These are phyloP conservation scores for Claviceps arundinis DNA, from an alignment of 2,329 filamentous ascomycete species.

Conservation along the genomic window DNA sequence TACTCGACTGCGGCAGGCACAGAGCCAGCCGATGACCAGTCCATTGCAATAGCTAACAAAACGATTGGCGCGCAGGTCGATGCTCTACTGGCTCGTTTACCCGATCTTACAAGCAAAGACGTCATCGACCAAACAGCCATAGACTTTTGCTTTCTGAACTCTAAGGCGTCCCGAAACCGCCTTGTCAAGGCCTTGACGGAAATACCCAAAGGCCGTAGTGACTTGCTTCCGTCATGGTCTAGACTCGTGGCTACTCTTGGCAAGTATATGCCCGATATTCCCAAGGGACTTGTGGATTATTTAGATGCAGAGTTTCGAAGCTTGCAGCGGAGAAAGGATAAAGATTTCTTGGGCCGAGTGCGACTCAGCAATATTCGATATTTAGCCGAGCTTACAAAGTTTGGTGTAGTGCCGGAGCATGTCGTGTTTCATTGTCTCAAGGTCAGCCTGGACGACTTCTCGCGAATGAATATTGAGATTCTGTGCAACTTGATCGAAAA, in stretches of 20 bases:
- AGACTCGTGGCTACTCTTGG: conserved; percentile 85
- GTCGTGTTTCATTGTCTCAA: conserved; percentile 98
- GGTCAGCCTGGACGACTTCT: conserved; percentile 94
- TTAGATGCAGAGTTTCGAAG: conserved; percentile 95
- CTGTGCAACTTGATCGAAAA: conserved; percentile 94
- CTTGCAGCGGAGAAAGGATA: conserved; percentile 89
- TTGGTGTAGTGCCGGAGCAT: conserved; percentile 93
- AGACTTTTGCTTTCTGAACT: conserved; percentile 97
- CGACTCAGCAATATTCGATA: conserved; percentile 94
- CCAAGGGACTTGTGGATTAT: conserved; percentile 80
- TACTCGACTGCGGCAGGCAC: conserved; percentile 41
- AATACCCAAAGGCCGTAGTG: conserved; percentile 83
- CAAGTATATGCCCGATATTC: conserved; percentile 88
- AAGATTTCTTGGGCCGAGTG: conserved; percentile 91
- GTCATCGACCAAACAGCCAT: conserved; percentile 83
- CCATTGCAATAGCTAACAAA: conserved; percentile 92
- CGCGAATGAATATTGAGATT: conserved; percentile 97
- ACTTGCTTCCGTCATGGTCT: conserved; percentile 84
- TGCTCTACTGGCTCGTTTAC: conserved; percentile 72
- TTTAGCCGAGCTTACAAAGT: conserved; percentile 92
- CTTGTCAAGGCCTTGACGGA: conserved; percentile 88
- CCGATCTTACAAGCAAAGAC: conserved; percentile 84
- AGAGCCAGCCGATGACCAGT: conserved; percentile 61
- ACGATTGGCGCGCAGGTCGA: conserved; percentile 96
- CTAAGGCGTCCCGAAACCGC: conserved; percentile 90